Conservation (phyloP, 169 alveolate species). For the Neospora caninum region DNA sequence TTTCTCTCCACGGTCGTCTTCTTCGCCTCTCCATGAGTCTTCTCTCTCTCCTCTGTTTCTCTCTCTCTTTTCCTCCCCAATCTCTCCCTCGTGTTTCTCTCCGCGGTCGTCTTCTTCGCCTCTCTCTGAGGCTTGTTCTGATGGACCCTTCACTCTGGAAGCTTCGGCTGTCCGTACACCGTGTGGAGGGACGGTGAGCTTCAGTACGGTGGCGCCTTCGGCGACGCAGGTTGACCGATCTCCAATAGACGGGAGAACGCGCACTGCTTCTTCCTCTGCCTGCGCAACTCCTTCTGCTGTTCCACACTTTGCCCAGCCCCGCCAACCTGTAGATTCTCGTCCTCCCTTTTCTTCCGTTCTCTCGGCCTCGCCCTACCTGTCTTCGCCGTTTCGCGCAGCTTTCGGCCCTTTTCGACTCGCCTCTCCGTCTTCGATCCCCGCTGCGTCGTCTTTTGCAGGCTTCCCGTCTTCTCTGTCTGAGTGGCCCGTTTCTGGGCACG, state of each 20-base stretch:
- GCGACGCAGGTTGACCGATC: no score
- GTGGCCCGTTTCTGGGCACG: not conserved
- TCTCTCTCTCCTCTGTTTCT: not conserved
- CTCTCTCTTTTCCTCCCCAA: not conserved
- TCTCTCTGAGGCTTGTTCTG: not conserved
- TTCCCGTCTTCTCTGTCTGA: not conserved
- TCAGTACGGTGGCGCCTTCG: no score
- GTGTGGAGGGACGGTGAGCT: no score
- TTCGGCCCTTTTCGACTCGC: not conserved
- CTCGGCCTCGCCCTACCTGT: not conserved
- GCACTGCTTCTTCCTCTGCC: no score
- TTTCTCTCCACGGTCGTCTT: not conserved
- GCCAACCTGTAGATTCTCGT: no score
- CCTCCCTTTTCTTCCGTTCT: not conserved
- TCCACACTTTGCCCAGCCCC: no score
- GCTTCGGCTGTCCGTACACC: no score
- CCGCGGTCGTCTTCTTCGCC: not conserved
- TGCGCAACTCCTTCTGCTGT: no score
- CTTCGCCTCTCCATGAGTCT: not conserved
- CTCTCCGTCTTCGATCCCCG: not conserved
- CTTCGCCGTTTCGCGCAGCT: not conserved
- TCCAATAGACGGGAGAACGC: no score
- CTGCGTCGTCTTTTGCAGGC: not conserved
- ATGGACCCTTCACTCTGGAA: no score
- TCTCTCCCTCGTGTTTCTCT: not conserved